Evolutionary conservation across 78 protist genomes (phyloP).

Genomic region (Cavenderia fasciculata): DNA sequence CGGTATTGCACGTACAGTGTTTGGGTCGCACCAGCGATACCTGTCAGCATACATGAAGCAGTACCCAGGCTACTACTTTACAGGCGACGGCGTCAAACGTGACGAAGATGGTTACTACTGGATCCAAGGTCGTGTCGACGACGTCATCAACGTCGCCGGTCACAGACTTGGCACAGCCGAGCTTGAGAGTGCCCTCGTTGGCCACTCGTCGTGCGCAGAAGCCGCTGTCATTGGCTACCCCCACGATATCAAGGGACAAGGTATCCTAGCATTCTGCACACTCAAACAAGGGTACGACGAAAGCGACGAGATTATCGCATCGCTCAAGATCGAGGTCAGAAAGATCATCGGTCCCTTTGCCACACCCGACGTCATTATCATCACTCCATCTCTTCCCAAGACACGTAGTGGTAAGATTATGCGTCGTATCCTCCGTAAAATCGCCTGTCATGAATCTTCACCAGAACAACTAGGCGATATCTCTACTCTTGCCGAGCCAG

Average conservation of each 20-base stretch:
- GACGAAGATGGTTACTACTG: constrained; percentile 94
- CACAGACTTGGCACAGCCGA: constrained; percentile 98
- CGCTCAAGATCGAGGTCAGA: constrained; percentile 84
- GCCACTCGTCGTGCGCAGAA: constrained; percentile 82
- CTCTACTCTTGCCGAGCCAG: constrained; percentile 91
- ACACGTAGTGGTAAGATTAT: constrained; percentile 95
- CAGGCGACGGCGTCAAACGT: constrained; percentile 92
- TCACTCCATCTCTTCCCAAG: constrained; percentile 90
- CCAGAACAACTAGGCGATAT: constrained; percentile 86
- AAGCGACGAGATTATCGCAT: constrained; percentile 36
- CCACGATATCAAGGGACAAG: constrained; percentile 94
- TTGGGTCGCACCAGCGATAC: constrained; percentile 86
- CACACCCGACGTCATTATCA: constrained; percentile 82
- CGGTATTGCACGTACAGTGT: constrained; percentile 90
- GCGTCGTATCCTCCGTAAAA: constrained; percentile 93
- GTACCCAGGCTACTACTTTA: constrained; percentile 92
- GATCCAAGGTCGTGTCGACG: constrained; percentile 96
- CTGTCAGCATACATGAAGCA: constrained; percentile 80
- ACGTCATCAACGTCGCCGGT: constrained; percentile 94
- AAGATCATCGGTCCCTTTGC: constrained; percentile 78
- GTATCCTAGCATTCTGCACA: constrained; percentile 82
- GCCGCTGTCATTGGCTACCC: constrained; percentile 94
- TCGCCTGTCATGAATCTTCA: constrained; percentile 80
- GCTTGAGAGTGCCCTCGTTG: constrained; percentile 89
- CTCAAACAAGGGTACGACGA: constrained; percentile 77